Evolutionary conservation across 495 filamentous ascomycete genomes (phyloP).

Genomic region (Lichina pygmaea): DNA sequence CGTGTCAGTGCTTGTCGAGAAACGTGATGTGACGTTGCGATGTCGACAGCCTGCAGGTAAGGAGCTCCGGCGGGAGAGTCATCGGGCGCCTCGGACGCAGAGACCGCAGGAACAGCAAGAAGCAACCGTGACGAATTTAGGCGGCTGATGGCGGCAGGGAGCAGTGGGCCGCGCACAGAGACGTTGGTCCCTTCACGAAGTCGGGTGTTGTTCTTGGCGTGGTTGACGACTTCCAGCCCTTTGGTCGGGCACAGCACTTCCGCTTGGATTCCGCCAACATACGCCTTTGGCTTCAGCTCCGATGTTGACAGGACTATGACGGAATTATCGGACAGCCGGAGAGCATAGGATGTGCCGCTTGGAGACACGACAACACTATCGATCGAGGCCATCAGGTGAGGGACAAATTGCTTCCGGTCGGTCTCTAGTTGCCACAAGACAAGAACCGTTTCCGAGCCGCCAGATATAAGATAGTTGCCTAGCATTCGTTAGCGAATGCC

Average conservation of each 20-base stretch:
- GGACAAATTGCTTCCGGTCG: conserved; percentile 47
- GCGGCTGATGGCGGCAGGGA: conserved; percentile 3
- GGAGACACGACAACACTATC: conserved; percentile 64
- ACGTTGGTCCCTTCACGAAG: conserved; percentile 5
- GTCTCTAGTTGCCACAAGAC: conserved; percentile 94
- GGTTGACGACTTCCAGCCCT: conserved; percentile 13
- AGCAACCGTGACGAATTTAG: conserved; percentile 17
- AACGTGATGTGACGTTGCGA: conserved; percentile 40
- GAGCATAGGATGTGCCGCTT: conserved; percentile 46
- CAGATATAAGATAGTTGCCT: conserved; percentile 94
- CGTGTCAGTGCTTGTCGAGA: conserved; percentile 67
- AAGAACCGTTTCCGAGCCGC: conserved; percentile 69
- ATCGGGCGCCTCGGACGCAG: conserved; percentile 13
- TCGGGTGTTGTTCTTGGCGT: conserved; percentile 8
- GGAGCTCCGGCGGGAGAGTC: conserved; percentile 14
- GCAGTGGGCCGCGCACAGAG: conserved; percentile 6
- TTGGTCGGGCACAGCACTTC: neutral
- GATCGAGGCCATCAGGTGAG: conserved; percentile 64
- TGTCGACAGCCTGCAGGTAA: conserved; percentile 62
- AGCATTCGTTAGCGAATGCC: conserved; percentile 1
- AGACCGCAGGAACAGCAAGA: conserved; percentile 24
- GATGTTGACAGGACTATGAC: conserved; percentile 67
- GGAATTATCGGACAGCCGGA: conserved; percentile 76
- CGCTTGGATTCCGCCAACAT: conserved; percentile 59
- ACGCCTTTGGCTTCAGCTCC: conserved; percentile 55